phyloP scores from a whole-genome alignment of 805 yeast species.

The Sugiyamaella qingdaonensis region DNA sequence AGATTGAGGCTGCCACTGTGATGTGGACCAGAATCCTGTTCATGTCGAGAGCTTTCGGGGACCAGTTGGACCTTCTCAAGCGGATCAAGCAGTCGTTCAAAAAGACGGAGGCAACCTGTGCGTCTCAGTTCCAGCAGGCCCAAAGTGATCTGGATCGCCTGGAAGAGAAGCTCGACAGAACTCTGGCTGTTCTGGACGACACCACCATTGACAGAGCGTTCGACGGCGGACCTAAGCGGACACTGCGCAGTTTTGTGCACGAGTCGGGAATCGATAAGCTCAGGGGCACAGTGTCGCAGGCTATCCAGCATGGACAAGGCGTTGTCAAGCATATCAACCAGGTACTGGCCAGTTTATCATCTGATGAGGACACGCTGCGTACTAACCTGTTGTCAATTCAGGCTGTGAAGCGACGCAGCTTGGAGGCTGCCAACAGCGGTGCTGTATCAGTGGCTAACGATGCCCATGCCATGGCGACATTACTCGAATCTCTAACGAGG shows the following conservation, averaged over 20 bases:
- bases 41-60: conserved; percentile 42
- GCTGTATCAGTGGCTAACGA: conserved; percentile 27
- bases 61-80: conserved; percentile 44
- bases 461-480: conserved; percentile 66
- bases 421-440: conserved; percentile 24
- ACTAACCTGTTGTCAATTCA: conserved; percentile 19
- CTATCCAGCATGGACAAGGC: conserved; percentile 33
- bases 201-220: conserved; percentile 37
- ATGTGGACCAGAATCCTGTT: conserved; percentile 43
- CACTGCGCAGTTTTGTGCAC: conserved; percentile 48
- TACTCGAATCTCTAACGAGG: conserved; percentile 66
- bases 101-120: conserved; percentile 14
- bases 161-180: conserved; percentile 32
- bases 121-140: conserved; percentile 19
- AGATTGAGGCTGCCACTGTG: conserved; percentile 40
- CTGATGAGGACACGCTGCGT: conserved; percentile 10
- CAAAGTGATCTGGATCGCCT: conserved; percentile 25
- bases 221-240: conserved; percentile 17
- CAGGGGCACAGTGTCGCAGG: conserved; percentile 27
- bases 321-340: conserved; percentile 20
- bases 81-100: conserved; percentile 26
- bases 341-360: conserved; percentile 27
- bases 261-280: conserved; percentile 36
- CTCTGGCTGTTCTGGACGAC: conserved; percentile 34
- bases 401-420: conserved; percentile 22